Conservation (phyloP, 768 basidiomycete species). For the Phaffia australis region DNA sequence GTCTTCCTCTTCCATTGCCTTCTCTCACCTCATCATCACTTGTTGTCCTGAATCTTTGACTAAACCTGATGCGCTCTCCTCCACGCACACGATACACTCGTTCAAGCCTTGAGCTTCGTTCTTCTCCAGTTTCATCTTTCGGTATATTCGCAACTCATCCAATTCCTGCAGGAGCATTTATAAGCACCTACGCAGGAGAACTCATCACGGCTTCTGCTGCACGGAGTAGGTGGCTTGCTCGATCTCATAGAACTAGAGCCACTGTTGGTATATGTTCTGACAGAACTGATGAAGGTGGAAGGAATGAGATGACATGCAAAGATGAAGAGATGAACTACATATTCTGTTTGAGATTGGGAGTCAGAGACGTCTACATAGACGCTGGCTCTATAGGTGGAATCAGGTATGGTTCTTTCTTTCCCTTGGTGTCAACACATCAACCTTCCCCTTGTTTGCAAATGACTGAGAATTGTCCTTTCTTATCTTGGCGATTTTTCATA, state of each 20-base stretch:
- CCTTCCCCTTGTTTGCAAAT: neutral
- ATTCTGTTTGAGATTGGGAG: slow-evolving; percentile 9
- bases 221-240: neutral
- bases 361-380: neutral
- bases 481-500: neutral
- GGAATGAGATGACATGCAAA: too few species aligned
- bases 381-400: slow-evolving; percentile 1
- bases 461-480: neutral
- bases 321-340: slow-evolving; percentile 17
- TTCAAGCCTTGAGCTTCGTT: slow-evolving; percentile 1
- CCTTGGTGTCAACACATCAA: neutral
- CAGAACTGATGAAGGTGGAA: too few species aligned
- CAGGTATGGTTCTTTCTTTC: neutral
- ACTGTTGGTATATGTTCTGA: too few species aligned
- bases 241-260: neutral
- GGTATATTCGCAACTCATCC: slow-evolving; percentile 7
- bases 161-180: slow-evolving; percentile 6
- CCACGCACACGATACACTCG: neutral
- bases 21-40: neutral
- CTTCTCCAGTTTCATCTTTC: slow-evolving; percentile 6
- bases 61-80: neutral
- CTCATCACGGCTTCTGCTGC: neutral
- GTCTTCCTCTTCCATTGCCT: neutral
- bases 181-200: slow-evolving; percentile 23
- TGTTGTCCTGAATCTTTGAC: neutral